Base-by-base conservation (phyloP, 2,329 filamentous ascomycete species). In the Aspergillus fumigatiaffinis region DNA sequence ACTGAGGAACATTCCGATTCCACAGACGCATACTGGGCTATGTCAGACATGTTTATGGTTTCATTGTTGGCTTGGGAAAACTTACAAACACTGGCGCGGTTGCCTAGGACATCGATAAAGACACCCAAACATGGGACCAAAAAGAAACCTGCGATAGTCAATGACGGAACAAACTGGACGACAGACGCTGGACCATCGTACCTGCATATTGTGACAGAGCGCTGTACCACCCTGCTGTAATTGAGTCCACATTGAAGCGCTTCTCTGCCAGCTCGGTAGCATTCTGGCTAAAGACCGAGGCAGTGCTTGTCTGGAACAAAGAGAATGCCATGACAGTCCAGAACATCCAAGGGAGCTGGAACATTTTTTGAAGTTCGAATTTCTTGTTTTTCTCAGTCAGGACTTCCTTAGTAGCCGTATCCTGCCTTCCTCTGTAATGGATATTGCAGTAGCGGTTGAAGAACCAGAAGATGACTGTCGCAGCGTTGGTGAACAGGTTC, bases 221-320 rank as follows among this genome's bases (percentile, higher is more conserved):
- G 1, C 81, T 81, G 60, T 87, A 87, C 84, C 84, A 87, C 0
- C 84, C 84, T 0, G 84, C 85, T 2, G 72, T 79, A 35, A 86
- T 76, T 0, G 80, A 72, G 9, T 76, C 75, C n/a, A 82, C 77
- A 7, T 82, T 73, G 68, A 87, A 86, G 1, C 84, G 76, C 64
- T 85, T 78, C 68, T 87, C 78, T 0, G 84, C 84, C 21, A 87
- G 67, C 61, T 87, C 85, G 0, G 85, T 87, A 0, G 81, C 81
- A 60, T 87, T 87, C 25, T 80, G 77, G 2, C 75, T 74, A 59
- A 84, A 87, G 4, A 85, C 77, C 3, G 72, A 62, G 0, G 83
- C 82, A 0, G 82, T 80, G 10, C 78, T 82, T 0, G 84, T 87
- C 63, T 87, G 77, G 60, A 86, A 86, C 0, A 85, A 65, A 0